Base-by-base conservation (phyloP, 345 rosid genomes). In the Pelargonium nanum region DNA sequence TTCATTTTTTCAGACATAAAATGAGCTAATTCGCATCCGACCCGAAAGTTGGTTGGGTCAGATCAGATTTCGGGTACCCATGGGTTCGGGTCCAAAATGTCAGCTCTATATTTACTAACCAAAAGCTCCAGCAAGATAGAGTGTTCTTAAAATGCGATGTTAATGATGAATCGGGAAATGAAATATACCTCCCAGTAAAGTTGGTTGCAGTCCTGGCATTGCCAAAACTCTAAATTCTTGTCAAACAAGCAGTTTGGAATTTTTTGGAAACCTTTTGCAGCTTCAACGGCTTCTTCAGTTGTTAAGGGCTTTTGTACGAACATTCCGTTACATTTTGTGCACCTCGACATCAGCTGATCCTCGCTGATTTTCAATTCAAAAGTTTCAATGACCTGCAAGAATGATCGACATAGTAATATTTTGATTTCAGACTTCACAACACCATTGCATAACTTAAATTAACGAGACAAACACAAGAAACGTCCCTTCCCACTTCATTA, bases 201-300 rank as follows among this genome's bases (percentile, higher is more conserved):
- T 77, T 92, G 98, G 72, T 77, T 74, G 74, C 98, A 92, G 62
- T 86, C 93, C 86, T 80, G 83, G 82, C 98, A 88, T 74, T 92
- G 96, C 98, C 96, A 92, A 74, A 92, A 92, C 62, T 92, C 86
- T 59, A 92, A 58, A 59, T 88, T 79, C 72, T 86, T 88, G 83
- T 88, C 66, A 63, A 92, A 88, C 74, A 92, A 65, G 77, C 98
- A 92, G 70, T 53, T 56, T 4, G 95, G 98, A 67, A 92, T 88
- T 76, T 70, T 86, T 77, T 92, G 98, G 72, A 92, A 89, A 56
- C 96, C 95, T 65, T 89, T 92, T 32, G 95, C 89, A 51, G 98
- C 91, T 78, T 92, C 93, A 70, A 85, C 67, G 24, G 96, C 98
- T 73, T 92, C 93, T 77, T 86, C 95, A 16, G 80, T 81, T 60